Conservation (phyloP, 1,284 basidiomycete species). For the Meira nashicola region DNA sequence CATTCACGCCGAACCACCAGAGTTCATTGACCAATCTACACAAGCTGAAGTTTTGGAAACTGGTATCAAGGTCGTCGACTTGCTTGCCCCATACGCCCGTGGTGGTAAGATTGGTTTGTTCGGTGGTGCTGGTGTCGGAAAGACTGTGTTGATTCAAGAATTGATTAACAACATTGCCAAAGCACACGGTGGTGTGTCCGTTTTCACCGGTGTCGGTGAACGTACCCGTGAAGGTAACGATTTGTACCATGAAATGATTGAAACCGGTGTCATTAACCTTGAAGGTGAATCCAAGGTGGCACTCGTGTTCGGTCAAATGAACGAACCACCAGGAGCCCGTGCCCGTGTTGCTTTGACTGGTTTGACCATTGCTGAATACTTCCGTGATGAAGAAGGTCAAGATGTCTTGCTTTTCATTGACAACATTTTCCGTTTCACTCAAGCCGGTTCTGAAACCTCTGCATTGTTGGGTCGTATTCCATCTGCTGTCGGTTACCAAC, state of each 20-base stretch:
- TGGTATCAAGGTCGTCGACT: conserved; percentile 99
- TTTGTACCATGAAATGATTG: conserved; percentile 99
- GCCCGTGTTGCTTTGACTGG: conserved; percentile 99
- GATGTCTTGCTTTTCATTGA: conserved; percentile 99
- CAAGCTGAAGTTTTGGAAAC: conserved; percentile 97
- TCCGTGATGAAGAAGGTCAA: conserved; percentile 99
- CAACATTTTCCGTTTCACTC: conserved; percentile 91
- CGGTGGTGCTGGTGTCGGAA: conserved; percentile 99
- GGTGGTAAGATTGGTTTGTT: conserved; percentile 99
- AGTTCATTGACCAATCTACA: conserved; percentile 97
- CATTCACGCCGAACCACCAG: conserved; percentile 93
- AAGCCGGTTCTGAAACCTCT: conserved; percentile 99
- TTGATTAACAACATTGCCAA: conserved; percentile 99
- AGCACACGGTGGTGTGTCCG: conserved; percentile 99
- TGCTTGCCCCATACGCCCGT: conserved; percentile 97
- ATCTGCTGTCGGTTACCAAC: conserved; percentile 99
- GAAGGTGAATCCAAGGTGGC: conserved; percentile 99
- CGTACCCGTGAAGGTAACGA: conserved; percentile 99
- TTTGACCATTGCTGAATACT: conserved; percentile 98
- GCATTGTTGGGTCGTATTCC: conserved; percentile 99
- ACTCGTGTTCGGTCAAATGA: conserved; percentile 99
- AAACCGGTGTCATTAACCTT: conserved; percentile 96
- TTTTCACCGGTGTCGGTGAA: conserved; percentile 99
- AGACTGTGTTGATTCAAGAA: conserved; percentile 98
- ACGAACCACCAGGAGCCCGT: conserved; percentile 99